These are phyloP conservation scores for Neoconidiobolus thromboides DNA, from an alignment of 371 early-diverging fungal genomes.

Conservation along the genomic window DNA sequence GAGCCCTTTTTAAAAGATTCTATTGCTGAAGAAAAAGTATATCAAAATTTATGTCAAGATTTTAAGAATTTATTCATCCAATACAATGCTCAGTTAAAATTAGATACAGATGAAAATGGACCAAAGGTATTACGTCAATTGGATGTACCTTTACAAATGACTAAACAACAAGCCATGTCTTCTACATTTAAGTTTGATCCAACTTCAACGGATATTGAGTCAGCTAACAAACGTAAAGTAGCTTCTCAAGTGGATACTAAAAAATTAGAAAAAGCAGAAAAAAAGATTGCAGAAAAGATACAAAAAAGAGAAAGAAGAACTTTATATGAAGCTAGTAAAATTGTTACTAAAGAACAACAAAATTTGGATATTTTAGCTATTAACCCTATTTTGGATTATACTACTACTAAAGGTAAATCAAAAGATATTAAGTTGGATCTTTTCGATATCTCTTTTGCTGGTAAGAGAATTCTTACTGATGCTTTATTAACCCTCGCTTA, in stretches of 20 bases:
- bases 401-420: constrained; percentile 58
- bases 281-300: constrained; percentile 73
- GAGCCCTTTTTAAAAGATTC: constrained; percentile 69
- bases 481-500: constrained; percentile 62
- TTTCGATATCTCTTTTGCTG: constrained; percentile 90
- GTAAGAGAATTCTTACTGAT: constrained; percentile 80
- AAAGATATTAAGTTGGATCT: constrained; percentile 91
- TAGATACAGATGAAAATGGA: constrained; percentile 11
- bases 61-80: constrained; percentile 29
- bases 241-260: constrained; percentile 75
- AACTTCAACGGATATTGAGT: constrained; percentile 36
- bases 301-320: constrained; percentile 50
- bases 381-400: constrained; percentile 71
- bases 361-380: constrained; percentile 42
- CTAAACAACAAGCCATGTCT: constrained; percentile 25
- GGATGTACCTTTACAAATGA: constrained; percentile 36
- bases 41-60: constrained; percentile 37
- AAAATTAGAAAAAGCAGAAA: constrained; percentile 85
- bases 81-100: constrained; percentile 10
- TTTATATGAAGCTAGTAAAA: constrained; percentile 61
- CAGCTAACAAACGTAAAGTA: constrained; percentile 39
- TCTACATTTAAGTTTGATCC: constrained; percentile 27
- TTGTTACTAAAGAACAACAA: constrained; percentile 42
- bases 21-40: constrained; percentile 34
- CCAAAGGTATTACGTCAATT: constrained; percentile 19